Conservation (phyloP, 257 asterid genomes). For the Lycium barbarum region DNA sequence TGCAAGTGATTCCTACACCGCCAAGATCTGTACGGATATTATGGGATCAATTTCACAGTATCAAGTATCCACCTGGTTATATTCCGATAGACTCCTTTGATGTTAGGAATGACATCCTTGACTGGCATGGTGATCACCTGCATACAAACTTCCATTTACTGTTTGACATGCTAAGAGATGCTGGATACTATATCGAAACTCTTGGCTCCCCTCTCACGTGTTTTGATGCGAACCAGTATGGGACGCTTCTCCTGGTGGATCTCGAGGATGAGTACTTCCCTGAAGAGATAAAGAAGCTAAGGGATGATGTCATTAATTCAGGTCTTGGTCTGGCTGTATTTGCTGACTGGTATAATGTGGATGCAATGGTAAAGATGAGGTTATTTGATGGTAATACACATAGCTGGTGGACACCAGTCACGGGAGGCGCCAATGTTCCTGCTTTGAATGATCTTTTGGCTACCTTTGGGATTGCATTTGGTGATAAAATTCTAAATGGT, state of each 20-base stretch:
- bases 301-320: constrained; percentile 71
- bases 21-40: constrained; percentile 74
- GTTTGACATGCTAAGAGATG: constrained; percentile 92
- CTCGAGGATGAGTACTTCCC: constrained; percentile 90
- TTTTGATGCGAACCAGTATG: constrained; percentile 87
- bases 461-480: constrained; percentile 93
- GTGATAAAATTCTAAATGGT: constrained; percentile 91
- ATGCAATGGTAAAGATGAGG: constrained; percentile 94
- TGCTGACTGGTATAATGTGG: constrained; percentile 98
- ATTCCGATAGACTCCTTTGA: constrained; percentile 94
- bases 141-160: constrained; percentile 91
- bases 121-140: constrained; percentile 98
- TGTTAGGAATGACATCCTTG: constrained; percentile 92
- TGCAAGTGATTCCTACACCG: constrained; percentile 88
- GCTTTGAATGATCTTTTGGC: constrained; percentile 92
- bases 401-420: constrained; percentile 99
- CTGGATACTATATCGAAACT: constrained; percentile 91
- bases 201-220: constrained; percentile 96
- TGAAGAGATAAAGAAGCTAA: constrained; percentile 76
- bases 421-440: constrained; percentile 95
- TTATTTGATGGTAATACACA: constrained; percentile 93
- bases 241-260: constrained; percentile 90
- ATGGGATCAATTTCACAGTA: constrained; percentile 97
- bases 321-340: constrained; percentile 87
- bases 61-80: constrained; percentile 97